Base-by-base conservation (phyloP, 106 monocot species). In the Triglochin maritima region DNA sequence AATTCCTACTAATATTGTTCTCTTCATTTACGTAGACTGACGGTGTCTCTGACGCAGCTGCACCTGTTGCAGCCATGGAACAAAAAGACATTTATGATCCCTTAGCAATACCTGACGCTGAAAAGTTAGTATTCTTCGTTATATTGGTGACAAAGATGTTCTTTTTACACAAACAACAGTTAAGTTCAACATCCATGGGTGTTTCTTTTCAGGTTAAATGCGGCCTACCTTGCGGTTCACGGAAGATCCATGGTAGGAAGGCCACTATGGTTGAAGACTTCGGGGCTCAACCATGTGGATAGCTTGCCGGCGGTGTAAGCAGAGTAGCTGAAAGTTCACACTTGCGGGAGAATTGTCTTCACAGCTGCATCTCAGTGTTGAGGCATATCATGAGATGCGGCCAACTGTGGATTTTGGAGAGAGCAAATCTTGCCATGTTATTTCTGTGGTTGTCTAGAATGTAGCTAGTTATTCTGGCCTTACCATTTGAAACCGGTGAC, bases 221-320 rank as follows among this genome's bases (percentile, higher is more conserved):
- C 85, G 8, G 60, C 70, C 57, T 98, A 98, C 65, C 70, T 88
- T 55, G 77, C 91, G 46, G 82, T 98, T 47, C 91, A 98, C 79
- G 91, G 80, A 15, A 86, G 76, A 47, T 68, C 84, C 45, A 81
- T 88, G 76, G 42, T 91, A 44, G 96, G 96, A 54, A 77, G 90
- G 59, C 71, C 88, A 60, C 55, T 98, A 48, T 98, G 96, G 96
- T 62, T 98, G 79, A 90, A 73, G 73, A 85, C 83, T 17, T 84
- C 83, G 49, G 64, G 46, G 47, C 12, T 10, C 13, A 9, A 6
- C 13, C 46, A 63, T 63, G 42, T 61, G n/a, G 47, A 63, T 46
- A 29, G 29, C 29, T 29, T 29, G 29, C 29, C 29, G 29, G 29
- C 29, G 29, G 1, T 29, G 29, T 29, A 52, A 52, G 7, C 52